Conservation (phyloP, 805 yeast genomes). For the Pichia rugopelliculosa region DNA sequence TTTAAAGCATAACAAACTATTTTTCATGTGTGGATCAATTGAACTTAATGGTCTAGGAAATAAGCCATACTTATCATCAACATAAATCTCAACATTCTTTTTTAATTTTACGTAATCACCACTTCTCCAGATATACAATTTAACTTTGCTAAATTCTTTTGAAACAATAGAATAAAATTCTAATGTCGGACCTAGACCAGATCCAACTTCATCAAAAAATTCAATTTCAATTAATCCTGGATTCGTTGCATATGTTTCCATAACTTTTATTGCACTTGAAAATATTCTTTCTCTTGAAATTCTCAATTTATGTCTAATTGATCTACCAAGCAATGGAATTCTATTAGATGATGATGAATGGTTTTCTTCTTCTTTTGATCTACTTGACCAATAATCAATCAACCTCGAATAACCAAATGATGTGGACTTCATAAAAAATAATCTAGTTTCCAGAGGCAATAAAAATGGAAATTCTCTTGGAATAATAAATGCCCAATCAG, state of each 20-base stretch:
- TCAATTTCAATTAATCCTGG: conserved; percentile 83
- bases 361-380: conserved; percentile 29
- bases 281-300: conserved; percentile 64
- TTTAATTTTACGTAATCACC: conserved; percentile 9
- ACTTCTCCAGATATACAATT: conserved; percentile 63
- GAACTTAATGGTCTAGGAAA: conserved; percentile 60
- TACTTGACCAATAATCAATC: conserved; percentile 65
- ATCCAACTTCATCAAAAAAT: conserved; percentile 86
- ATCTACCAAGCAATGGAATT: conserved; percentile 58
- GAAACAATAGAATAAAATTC: conserved; percentile 86
- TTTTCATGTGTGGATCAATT: conserved; percentile 31
- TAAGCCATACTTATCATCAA: conserved; percentile 43
- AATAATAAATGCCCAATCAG: conserved; percentile 75
- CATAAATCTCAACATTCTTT: conserved; percentile 23
- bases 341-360: conserved; percentile 17
- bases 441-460: conserved; percentile 76
- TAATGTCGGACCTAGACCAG: conserved; percentile 92
- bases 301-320: conserved; percentile 72
- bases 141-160: conserved; percentile 54
- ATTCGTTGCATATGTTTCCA: conserved; percentile 68
- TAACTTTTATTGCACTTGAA: conserved; percentile 70
- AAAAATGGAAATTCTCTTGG: conserved; percentile 71
- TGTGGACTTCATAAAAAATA: conserved; percentile 73
- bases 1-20: conserved; percentile 46
- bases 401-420: conserved; percentile 86